Evolutionary conservation across 2,329 filamentous ascomycete genomes (phyloP).

Genomic region (Fusarium penzigii): DNA sequence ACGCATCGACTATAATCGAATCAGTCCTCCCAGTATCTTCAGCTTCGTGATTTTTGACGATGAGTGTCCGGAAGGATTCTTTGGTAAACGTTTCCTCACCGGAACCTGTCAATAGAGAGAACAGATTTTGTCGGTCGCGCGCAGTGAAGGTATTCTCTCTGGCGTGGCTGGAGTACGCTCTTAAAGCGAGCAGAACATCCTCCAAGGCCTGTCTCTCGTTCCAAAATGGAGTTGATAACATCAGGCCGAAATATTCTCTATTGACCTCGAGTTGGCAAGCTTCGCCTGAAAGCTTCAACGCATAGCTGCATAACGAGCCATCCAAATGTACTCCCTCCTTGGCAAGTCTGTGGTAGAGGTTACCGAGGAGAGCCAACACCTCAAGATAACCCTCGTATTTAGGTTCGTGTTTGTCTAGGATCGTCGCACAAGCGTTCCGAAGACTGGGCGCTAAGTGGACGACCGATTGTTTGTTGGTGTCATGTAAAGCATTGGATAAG

Average conservation of each 20-base stretch:
- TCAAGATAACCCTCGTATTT: slow-evolving; percentile 12
- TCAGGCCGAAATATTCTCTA: slow-evolving; percentile 27
- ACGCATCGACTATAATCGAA: slow-evolving; percentile 16
- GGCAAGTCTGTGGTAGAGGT: slow-evolving; percentile 38
- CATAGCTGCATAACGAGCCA: slow-evolving; percentile 31
- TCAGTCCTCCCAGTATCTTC: neutral
- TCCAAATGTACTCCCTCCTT: slow-evolving; percentile 25
- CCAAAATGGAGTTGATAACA: slow-evolving; percentile 20
- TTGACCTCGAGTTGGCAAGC: slow-evolving; percentile 24
- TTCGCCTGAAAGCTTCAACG: slow-evolving; percentile 33
- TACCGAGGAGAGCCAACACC: slow-evolving; percentile 42
- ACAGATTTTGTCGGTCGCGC: slow-evolving; percentile 25
- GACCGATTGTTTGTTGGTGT: neutral
- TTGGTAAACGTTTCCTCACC: slow-evolving; percentile 21
- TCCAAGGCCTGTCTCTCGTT: slow-evolving; percentile 3
- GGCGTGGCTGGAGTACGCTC: slow-evolving; percentile 13
- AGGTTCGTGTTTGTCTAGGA: slow-evolving; percentile 12
- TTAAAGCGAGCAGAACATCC: slow-evolving; percentile 26
- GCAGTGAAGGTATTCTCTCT: slow-evolving; percentile 3
- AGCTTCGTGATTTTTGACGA: slow-evolving; percentile 11
- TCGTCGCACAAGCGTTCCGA: slow-evolving; percentile 25
- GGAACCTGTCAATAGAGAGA: slow-evolving; percentile 33
- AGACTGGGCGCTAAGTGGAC: slow-evolving; percentile 20
- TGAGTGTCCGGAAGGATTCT: slow-evolving; percentile 29
- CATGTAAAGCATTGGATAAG: slow-evolving; percentile 11